Base-by-base conservation (phyloP, 352 stramenopile species). In the Peronospora farinosa region DNA sequence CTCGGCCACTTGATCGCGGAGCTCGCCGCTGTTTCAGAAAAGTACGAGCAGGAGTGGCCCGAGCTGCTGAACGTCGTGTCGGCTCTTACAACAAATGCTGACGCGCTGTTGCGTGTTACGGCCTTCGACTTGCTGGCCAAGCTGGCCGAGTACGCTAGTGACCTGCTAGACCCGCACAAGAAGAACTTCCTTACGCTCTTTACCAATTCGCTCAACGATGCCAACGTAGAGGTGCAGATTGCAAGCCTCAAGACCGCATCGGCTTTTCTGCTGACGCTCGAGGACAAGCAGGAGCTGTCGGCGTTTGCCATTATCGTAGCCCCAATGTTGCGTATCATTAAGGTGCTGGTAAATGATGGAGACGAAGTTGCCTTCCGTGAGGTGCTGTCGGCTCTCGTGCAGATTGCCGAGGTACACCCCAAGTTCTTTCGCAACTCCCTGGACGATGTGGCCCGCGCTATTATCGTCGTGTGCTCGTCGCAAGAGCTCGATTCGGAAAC, bases 171-270 rank as follows among this genome's bases (percentile, higher is more conserved):
- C 31, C 72, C 80, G 10, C 81, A 94, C 73, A 84, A 86, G 48
- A 67, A 90, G 47, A 82, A 65, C 62, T 90, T 88, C 62, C 63
- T 88, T 36, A 81, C 74, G 58, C 74, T 89, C 30, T 92, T 86
- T 56, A 74, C 71, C 12, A 84, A 74, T 50, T 66, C 78, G 40
- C 67, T 88, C 21, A 84, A 87, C 44, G 78, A 89, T 62, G 35
- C 48, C 5, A 79, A 69, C 36, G 57, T 43, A 45, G 72, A 88
- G 16, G 73, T 89, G 40, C 76, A 87, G 60, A 74, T 86, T 44
- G 74, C 83, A 19, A 75, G 68, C 32, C 65, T 89, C 47, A 90
- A 87, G 65, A 80, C 83, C 23, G 55, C 78, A 2, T 67, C 73
- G 12, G 72, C 77, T 31, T 91, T 90, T 60, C 54, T 94, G 28